Evolutionary conservation across 805 yeast species (phyloP).

Genomic region (Candida peoriensis): DNA sequence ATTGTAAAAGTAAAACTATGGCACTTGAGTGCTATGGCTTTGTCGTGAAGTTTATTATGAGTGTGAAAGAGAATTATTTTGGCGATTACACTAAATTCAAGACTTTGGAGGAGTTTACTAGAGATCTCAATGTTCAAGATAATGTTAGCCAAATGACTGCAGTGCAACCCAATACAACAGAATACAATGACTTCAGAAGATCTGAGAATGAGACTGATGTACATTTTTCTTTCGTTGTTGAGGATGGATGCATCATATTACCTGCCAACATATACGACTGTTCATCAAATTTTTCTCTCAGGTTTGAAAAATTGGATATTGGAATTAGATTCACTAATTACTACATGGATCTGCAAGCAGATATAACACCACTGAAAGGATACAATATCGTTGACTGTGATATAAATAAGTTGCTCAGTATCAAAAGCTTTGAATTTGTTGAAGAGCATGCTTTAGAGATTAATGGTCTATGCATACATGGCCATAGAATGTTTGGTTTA

Average conservation of each 20-base stretch:
- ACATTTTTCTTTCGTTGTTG: slow-evolving; percentile 62
- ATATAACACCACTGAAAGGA: slow-evolving; percentile 54
- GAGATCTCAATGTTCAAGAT: slow-evolving; percentile 14
- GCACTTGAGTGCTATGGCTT: slow-evolving; percentile 75
- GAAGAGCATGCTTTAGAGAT: slow-evolving; percentile 37
- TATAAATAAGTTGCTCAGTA: slow-evolving; percentile 11
- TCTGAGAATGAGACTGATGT: slow-evolving; percentile 74
- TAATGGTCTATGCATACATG: slow-evolving; percentile 64
- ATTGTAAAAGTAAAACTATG: slow-evolving; percentile 60
- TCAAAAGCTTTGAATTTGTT: slow-evolving; percentile 8
- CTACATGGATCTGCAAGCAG: slow-evolving; percentile 87
- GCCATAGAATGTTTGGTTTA: slow-evolving; percentile 89
- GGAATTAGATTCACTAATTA: slow-evolving; percentile 86
- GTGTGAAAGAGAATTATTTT: slow-evolving; percentile 80
- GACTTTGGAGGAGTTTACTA: slow-evolving; percentile 78
- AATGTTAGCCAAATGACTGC: not conserved
- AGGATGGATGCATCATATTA: slow-evolving; percentile 63
- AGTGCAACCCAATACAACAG: not conserved
- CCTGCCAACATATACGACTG: slow-evolving; percentile 72
- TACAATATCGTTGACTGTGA: slow-evolving; percentile 15
- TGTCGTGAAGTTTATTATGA: slow-evolving; percentile 67
- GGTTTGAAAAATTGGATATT: slow-evolving; percentile 60
- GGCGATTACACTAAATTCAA: slow-evolving; percentile 81
- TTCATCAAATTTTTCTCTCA: slow-evolving; percentile 53
- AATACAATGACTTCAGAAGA: slow-evolving; percentile 29